Evolutionary conservation across 768 basidiomycete genomes (phyloP).

Genomic region (Pleurotus pulmonarius): DNA sequence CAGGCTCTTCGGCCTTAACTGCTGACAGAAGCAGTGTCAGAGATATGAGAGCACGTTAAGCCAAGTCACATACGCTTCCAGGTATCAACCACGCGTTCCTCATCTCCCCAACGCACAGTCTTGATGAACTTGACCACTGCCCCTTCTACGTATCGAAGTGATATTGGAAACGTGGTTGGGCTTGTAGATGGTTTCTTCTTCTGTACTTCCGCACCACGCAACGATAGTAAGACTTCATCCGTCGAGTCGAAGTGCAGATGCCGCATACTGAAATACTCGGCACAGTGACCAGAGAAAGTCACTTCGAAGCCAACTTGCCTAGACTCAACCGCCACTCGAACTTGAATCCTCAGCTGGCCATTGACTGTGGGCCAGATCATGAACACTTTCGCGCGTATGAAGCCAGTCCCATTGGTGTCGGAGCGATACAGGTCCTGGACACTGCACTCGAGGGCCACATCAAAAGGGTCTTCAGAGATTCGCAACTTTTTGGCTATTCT

Average conservation of each 20-base stretch:
- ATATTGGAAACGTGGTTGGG: slow-evolving; percentile 32
- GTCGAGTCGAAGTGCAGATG: slow-evolving; percentile 35
- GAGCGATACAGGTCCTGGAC: slow-evolving; percentile 28
- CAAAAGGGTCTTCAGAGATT: slow-evolving; percentile 14
- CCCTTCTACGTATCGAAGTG: slow-evolving; percentile 39
- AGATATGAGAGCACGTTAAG: not conserved
- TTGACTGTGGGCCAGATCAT: slow-evolving; percentile 41
- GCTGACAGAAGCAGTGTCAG: not conserved
- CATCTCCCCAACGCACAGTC: slow-evolving; percentile 13
- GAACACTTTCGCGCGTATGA: slow-evolving; percentile 34
- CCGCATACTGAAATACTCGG: slow-evolving; percentile 21
- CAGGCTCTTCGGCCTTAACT: slow-evolving; percentile 7
- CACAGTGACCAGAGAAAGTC: slow-evolving; percentile 27
- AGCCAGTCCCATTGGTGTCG: slow-evolving; percentile 29
- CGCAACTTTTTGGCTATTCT: slow-evolving; percentile 15
- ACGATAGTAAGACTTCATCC: slow-evolving; percentile 42
- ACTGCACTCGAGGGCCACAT: slow-evolving; percentile 21
- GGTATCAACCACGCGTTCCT: slow-evolving; percentile 21
- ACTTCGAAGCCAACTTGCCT: slow-evolving; percentile 31
- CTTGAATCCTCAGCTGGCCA: slow-evolving; percentile 2
- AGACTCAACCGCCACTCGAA: slow-evolving; percentile 5
- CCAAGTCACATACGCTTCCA: slow-evolving; percentile 20
- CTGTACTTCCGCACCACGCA: slow-evolving; percentile 38
- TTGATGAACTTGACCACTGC: slow-evolving; percentile 35
- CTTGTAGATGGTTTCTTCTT: slow-evolving; percentile 19